Percentiles rank a stretch among this genome's conserved stretches.
Conservation (phyloP, 306 rosid species). For the Vicia villosa region DNA sequence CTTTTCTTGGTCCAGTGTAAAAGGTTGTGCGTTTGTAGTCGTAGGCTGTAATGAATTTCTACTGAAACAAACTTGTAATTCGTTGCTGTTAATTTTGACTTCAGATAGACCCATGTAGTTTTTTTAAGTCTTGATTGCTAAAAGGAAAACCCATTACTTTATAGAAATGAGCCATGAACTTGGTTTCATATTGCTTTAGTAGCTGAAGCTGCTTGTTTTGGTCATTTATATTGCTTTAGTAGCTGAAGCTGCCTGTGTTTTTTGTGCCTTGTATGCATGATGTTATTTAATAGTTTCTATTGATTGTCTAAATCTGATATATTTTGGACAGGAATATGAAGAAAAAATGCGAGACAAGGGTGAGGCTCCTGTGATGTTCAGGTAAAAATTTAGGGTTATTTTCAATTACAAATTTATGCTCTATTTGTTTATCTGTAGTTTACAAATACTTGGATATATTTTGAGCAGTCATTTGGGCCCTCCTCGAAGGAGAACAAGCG, state of each 20-base stretch:
- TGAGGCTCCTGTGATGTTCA: slow-evolving; percentile 96
- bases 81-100: slow-evolving; percentile 16
- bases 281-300: slow-evolving; percentile 25
- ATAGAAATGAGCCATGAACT: slow-evolving; percentile 22
- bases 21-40: slow-evolving; percentile 23
- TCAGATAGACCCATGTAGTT: slow-evolving; percentile 17
- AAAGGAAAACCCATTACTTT: slow-evolving; percentile 13
- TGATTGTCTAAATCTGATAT: slow-evolving; percentile 36
- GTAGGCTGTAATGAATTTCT: slow-evolving; percentile 19
- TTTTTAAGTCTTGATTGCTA: slow-evolving; percentile 18
- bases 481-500: slow-evolving; percentile 81
- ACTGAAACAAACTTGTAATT: slow-evolving; percentile 6
- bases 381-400: slow-evolving; percentile 50
- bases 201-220: slow-evolving; percentile 29
- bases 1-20: slow-evolving; percentile 23
- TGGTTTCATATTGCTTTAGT: slow-evolving; percentile 26
- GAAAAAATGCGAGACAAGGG: slow-evolving; percentile 94
- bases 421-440: slow-evolving; percentile 38
- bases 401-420: slow-evolving; percentile 32
- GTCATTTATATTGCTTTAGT: slow-evolving; percentile 20
- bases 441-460: slow-evolving; percentile 44
- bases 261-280: slow-evolving; percentile 16
- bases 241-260: slow-evolving; percentile 32
- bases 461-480: slow-evolving; percentile 91
- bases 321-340: slow-evolving; percentile 77